Evolutionary conservation across 2,329 filamentous ascomycete species (phyloP).

Genomic region (Exophiala mesophila): DNA sequence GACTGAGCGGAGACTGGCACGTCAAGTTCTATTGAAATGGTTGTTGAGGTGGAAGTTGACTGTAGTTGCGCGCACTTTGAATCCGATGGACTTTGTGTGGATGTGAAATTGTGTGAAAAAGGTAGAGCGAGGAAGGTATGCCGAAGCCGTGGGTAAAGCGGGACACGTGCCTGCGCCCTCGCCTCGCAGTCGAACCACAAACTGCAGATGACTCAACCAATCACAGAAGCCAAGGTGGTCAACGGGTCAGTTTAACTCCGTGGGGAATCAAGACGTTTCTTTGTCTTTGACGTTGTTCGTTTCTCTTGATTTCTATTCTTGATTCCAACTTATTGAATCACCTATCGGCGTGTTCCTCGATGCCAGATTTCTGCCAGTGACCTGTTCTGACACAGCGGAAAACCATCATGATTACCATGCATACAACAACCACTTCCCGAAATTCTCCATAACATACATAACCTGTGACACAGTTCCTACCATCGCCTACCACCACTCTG

Average conservation of each 20-base stretch:
- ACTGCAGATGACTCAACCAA: too few species aligned
- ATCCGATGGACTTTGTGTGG: slow-evolving; percentile 18
- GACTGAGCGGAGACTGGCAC: slow-evolving; percentile 98
- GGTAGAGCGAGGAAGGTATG: slow-evolving; percentile 12
- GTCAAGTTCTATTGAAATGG: slow-evolving; percentile 67
- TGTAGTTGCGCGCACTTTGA: slow-evolving; percentile 13
- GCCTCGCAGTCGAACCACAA: too few species aligned
- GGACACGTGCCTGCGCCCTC: slow-evolving; percentile 6
- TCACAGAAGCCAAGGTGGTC: too few species aligned
- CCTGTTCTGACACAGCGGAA: too few species aligned
- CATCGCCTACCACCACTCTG: neutral
- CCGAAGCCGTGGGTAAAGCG: slow-evolving; percentile 9
- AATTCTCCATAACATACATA: neutral
- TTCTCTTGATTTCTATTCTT: too few species aligned
- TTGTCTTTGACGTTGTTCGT: too few species aligned
- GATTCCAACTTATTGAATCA: too few species aligned
- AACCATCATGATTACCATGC: slow-evolving; percentile 12
- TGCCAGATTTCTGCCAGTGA: too few species aligned
- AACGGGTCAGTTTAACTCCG: too few species aligned
- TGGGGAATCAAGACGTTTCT: too few species aligned
- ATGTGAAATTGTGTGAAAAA: slow-evolving; percentile 27
- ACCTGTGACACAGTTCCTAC: slow-evolving; percentile 6
- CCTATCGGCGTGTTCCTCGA: too few species aligned
- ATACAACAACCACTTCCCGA: neutral
- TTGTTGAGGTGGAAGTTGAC: slow-evolving; percentile 28